A percentile compares a stretch with the other conserved stretches of the same genome.
phyloP scores from a whole-genome alignment of 805 yeast genomes.

The Debaryomyces tyrocola region DNA sequence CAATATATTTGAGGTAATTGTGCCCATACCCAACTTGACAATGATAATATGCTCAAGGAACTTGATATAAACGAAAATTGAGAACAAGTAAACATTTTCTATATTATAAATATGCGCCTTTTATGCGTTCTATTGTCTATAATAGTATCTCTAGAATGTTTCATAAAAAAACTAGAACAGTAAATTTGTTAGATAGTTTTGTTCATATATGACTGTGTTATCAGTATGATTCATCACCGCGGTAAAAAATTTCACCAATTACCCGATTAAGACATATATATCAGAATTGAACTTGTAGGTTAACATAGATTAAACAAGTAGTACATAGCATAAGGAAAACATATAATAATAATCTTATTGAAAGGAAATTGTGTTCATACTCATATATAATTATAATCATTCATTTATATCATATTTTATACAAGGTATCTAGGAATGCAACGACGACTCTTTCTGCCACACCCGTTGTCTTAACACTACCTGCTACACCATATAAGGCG shows the following conservation, averaged over 20 bases:
- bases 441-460: slow-evolving; percentile 78
- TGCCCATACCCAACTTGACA: slow-evolving; percentile 69
- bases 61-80: slow-evolving; percentile 17
- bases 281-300: not conserved
- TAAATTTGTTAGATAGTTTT: too few species aligned
- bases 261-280: not conserved
- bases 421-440: slow-evolving; percentile 79
- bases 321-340: too few species aligned
- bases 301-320: too few species aligned
- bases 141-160: too few species aligned
- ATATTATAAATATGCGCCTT: not conserved
- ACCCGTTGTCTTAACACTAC: slow-evolving; percentile 79
- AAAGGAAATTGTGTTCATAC: too few species aligned
- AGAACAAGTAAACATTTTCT: slow-evolving; percentile 1
- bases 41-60: slow-evolving; percentile 41
- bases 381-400: too few species aligned
- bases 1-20: slow-evolving; percentile 68
- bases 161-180: too few species aligned
- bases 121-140: too few species aligned
- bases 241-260: not conserved
- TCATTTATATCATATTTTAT: slow-evolving; percentile 41
- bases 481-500: slow-evolving; percentile 94
- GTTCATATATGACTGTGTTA: not conserved
- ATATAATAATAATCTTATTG: too few species aligned
- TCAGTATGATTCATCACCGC: not conserved